These are phyloP conservation scores for Plectosphaerella cucumerina DNA, from an alignment of 2,329 filamentous ascomycete species.

Conservation along the genomic window DNA sequence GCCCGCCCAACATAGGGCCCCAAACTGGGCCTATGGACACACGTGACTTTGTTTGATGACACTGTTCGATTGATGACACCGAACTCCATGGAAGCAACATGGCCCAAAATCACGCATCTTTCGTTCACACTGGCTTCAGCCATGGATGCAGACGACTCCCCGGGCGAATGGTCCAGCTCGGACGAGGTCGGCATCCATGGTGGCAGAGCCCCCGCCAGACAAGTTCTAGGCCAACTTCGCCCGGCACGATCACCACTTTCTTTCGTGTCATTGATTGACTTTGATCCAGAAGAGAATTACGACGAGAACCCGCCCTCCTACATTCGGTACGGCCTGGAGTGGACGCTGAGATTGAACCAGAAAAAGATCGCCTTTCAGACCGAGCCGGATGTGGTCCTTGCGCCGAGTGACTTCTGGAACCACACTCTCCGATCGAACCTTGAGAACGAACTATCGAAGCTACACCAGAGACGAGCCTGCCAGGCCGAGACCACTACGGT, in stretches of 20 bases:
- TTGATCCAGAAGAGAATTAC: not conserved
- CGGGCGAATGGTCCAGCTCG: not conserved
- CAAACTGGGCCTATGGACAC: not conserved
- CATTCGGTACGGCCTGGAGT: not conserved
- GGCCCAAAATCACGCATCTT: not conserved
- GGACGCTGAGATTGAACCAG: not conserved
- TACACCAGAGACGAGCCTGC: not conserved
- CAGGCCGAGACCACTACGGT: not conserved
- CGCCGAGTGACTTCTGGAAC: not conserved
- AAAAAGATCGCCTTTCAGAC: not conserved
- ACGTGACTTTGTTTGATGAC: not conserved
- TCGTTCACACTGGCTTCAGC: not conserved
- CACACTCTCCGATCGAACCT: not conserved
- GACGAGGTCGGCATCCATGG: not conserved
- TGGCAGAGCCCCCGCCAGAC: not conserved
- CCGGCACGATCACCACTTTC: not conserved
- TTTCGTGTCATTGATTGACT: not conserved
- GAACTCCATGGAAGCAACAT: not conserved
- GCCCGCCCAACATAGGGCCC: not conserved
- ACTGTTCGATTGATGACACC: not conserved
- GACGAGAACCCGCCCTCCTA: not conserved
- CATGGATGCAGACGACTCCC: not conserved
- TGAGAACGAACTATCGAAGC: not conserved
- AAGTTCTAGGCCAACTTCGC: not conserved
- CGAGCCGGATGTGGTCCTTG: not conserved